Conservation (phyloP, 2,329 filamentous ascomycete species). For the Pseudogymnoascus sp. region DNA sequence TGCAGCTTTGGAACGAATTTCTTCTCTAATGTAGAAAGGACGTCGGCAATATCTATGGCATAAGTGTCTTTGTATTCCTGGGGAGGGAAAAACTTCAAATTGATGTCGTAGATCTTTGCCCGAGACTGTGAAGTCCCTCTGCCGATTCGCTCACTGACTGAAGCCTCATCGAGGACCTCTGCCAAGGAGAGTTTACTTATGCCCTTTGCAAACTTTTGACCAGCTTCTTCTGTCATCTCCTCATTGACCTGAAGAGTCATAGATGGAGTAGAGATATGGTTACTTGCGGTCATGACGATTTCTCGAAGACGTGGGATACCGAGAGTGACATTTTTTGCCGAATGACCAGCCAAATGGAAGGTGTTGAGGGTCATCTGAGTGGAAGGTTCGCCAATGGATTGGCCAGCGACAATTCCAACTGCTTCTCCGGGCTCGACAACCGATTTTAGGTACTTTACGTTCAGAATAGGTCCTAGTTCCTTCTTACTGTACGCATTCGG, state of each 20-base stretch:
- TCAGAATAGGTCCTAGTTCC: slow-evolving; percentile 62
- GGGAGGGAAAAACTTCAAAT: slow-evolving; percentile 74
- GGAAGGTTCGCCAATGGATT: slow-evolving; percentile 93
- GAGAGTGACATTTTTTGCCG: slow-evolving; percentile 95
- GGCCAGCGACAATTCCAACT: slow-evolving; percentile 91
- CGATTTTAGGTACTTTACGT: slow-evolving; percentile 87
- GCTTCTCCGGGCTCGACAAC: slow-evolving; percentile 93
- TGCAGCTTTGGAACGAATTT: slow-evolving; percentile 69
- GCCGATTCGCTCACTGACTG: slow-evolving; percentile 72
- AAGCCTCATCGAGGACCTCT: slow-evolving; percentile 73
- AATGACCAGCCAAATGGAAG: slow-evolving; percentile 98
- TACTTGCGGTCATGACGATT: slow-evolving; percentile 95
- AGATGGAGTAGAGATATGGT: slow-evolving; percentile 78
- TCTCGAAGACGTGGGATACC: slow-evolving; percentile 96
- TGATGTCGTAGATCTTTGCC: slow-evolving; percentile 79
- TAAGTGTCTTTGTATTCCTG: slow-evolving; percentile 81
- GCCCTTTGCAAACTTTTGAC: slow-evolving; percentile 78
- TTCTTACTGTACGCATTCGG: slow-evolving; percentile 33
- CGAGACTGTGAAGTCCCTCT: slow-evolving; percentile 59
- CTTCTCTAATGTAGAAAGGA: slow-evolving; percentile 70
- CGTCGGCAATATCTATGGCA: slow-evolving; percentile 69
- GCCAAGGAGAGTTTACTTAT: slow-evolving; percentile 81
- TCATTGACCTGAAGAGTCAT: slow-evolving; percentile 78
- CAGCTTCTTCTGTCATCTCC: slow-evolving; percentile 60
- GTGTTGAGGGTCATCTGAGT: slow-evolving; percentile 99